phyloP scores from a whole-genome alignment of 441 rosid species.

The Brassica hybrid region DNA sequence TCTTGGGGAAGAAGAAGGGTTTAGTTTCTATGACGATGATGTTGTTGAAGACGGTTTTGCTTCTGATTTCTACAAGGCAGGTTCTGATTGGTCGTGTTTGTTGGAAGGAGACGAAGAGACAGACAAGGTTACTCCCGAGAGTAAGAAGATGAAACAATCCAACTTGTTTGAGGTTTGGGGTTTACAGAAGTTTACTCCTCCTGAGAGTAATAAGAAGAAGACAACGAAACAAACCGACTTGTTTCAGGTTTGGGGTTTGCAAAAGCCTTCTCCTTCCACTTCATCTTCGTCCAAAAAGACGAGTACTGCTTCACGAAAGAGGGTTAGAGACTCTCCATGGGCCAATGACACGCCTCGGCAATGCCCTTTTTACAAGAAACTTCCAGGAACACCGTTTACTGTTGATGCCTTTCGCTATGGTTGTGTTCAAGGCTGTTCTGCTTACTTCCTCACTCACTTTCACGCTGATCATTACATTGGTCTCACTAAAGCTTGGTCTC shows the following conservation, averaged over 20 bases:
- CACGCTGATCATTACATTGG: slow-evolving; percentile 86
- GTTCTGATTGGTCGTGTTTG: slow-evolving; percentile 69
- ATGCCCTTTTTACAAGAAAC: slow-evolving; percentile 83
- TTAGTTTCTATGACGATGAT: slow-evolving; percentile 25
- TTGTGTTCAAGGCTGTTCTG: slow-evolving; percentile 61
- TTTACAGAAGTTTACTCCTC: slow-evolving; percentile 38
- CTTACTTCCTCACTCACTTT: slow-evolving; percentile 82
- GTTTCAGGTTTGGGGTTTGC: slow-evolving; percentile 68
- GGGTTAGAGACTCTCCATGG: slow-evolving; percentile 29
- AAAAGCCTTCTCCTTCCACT: slow-evolving; percentile 38
- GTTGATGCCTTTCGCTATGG: slow-evolving; percentile 91
- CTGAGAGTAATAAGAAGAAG: slow-evolving; percentile 37
- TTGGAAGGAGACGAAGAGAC: slow-evolving; percentile 16
- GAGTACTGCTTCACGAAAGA: not conserved
- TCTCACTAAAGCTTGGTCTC: slow-evolving; percentile 72
- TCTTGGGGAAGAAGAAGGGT: slow-evolving; percentile 44
- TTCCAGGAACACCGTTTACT: slow-evolving; percentile 79
- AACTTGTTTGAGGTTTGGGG: slow-evolving; percentile 70
- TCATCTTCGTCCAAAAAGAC: slow-evolving; percentile 7
- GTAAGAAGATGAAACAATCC: slow-evolving; percentile 36
- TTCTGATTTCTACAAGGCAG: slow-evolving; percentile 67
- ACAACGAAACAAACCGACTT: slow-evolving; percentile 60
- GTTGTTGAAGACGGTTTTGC: slow-evolving; percentile 51
- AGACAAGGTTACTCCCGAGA: not conserved
- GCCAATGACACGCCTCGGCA: slow-evolving; percentile 43